Evolutionary conservation across 495 filamentous ascomycete species (phyloP).

Genomic region (Lophiotrema nucula): DNA sequence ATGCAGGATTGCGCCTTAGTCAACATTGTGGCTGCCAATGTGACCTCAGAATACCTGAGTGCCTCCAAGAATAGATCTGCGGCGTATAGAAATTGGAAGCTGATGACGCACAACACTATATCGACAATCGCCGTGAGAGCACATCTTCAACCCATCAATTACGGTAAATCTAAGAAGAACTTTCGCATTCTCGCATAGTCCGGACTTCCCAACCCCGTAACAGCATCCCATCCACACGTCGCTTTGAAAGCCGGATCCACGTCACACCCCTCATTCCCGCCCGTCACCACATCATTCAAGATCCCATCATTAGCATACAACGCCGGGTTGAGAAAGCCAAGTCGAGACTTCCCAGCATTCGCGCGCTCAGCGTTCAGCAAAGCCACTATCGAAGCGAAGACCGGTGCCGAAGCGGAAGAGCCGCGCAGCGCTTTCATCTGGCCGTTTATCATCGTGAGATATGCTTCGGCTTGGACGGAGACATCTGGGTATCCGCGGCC

Average conservation of each 20-base stretch:
- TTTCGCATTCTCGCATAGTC: no score
- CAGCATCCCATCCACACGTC: slow-evolving; percentile 35
- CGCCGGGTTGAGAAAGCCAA: slow-evolving; percentile 62
- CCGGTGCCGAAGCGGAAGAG: slow-evolving; percentile 27
- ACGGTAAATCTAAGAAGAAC: no score
- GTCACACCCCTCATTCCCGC: slow-evolving; percentile 59
- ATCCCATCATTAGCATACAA: slow-evolving; percentile 61
- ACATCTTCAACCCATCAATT: no score
- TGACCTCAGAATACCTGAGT: no score
- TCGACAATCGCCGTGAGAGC: no score
- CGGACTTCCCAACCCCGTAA: no score
- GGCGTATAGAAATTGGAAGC: no score
- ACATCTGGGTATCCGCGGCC: slow-evolving; percentile 68
- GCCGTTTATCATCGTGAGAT: slow-evolving; percentile 36
- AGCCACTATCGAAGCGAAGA: slow-evolving; percentile 52
- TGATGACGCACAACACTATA: no score
- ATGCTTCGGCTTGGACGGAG: slow-evolving; percentile 62
- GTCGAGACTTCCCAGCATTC: slow-evolving; percentile 52
- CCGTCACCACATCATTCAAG: slow-evolving; percentile 61
- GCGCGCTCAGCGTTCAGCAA: slow-evolving; percentile 64
- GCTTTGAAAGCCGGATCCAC: slow-evolving; percentile 36
- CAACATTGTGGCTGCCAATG: no score
- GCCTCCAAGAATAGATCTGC: no score
- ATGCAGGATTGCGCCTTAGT: no score
- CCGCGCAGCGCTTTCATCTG: slow-evolving; percentile 3